Percentiles rank a stretch among this genome's conserved stretches.
Conservation (phyloP, 225 moss, liverwort and hornwort genomes). For the Ulota crispa region DNA sequence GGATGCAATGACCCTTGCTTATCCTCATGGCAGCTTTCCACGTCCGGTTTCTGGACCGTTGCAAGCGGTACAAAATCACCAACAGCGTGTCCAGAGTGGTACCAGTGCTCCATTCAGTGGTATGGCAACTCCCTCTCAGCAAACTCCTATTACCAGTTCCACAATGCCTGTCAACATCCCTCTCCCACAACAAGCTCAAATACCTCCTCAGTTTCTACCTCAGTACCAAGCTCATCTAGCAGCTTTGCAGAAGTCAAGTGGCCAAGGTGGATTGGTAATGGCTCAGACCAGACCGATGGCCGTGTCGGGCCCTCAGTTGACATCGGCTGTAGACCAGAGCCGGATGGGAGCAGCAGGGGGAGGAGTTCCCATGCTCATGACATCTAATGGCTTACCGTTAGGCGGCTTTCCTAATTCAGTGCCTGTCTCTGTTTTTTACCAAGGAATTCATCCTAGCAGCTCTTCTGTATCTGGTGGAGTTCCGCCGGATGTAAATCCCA, state of each 20-base stretch:
- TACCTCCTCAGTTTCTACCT: conserved; percentile 72
- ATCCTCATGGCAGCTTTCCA: conserved; percentile 50
- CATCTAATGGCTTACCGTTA: conserved; percentile 51
- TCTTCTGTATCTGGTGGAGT: conserved; percentile 50
- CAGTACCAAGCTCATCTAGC: conserved; percentile 80
- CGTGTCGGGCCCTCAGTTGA: conserved; percentile 44
- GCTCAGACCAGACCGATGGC: conserved; percentile 54
- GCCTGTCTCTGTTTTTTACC: conserved; percentile 51
- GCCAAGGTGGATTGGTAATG: conserved; percentile 58
- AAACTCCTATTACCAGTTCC: conserved; percentile 43
- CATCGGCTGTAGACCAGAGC: conserved; percentile 53
- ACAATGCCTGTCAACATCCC: conserved; percentile 46
- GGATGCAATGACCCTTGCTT: conserved; percentile 48
- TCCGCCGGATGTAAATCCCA: conserved; percentile 51
- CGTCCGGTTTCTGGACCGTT: conserved; percentile 47
- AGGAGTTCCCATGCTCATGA: conserved; percentile 43
- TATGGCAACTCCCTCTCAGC: conserved; percentile 62
- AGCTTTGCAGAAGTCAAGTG: conserved; percentile 66
- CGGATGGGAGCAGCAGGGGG: conserved; percentile 46
- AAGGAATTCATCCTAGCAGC: conserved; percentile 49
- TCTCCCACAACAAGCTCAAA: conserved; percentile 48
- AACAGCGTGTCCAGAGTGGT: conserved; percentile 63
- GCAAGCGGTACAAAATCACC: conserved; percentile 51
- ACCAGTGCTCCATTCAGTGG: conserved; percentile 55
- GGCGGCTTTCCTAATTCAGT: conserved; percentile 49